Percentiles rank a stretch among this genome's conserved stretches.
These are phyloP conservation scores for Raffaelea deltoideospora DNA, from an alignment of 2,329 filamentous ascomycete species.

Conservation along the genomic window DNA sequence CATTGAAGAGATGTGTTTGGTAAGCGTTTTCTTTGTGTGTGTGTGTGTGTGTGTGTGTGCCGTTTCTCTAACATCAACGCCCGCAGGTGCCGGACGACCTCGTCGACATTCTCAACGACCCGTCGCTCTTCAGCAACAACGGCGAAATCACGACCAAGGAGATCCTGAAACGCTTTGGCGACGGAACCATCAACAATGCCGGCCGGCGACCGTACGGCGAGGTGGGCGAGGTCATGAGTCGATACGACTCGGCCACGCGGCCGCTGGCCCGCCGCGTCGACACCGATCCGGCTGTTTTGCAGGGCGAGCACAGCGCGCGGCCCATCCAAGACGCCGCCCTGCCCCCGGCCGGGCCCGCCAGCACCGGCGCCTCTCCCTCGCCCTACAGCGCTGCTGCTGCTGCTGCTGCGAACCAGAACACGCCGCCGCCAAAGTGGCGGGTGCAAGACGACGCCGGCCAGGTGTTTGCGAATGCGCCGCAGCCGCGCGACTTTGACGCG, in stretches of 20 bases:
- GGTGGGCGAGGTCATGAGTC: conserved; percentile 39
- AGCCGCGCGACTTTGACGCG: conserved; percentile 25
- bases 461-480: conserved; percentile 24
- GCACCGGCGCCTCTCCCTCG: conserved; percentile 6
- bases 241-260: conserved; percentile 40
- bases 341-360: too few species aligned
- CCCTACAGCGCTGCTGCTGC: conserved; percentile 13
- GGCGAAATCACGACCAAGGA: conserved; percentile 93
- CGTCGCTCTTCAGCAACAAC: conserved; percentile 62
- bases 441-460: conserved; percentile 27
- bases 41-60: too few species aligned
- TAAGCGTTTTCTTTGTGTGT: conserved; percentile 34
- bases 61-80: conserved; percentile 8
- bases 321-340: conserved; percentile 55
- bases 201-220: conserved; percentile 44
- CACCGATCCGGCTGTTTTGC: conserved; percentile 72
- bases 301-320: conserved; percentile 70
- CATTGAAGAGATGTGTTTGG: conserved; percentile 95
- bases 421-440: conserved; percentile 34
- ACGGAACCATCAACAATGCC: conserved; percentile 37
- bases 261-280: conserved; percentile 54
- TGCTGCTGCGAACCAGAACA: conserved; percentile 19
- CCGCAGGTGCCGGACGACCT: conserved; percentile 81
- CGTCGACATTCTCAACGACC: conserved; percentile 71
- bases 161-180: conserved; percentile 84